Evolutionary conservation across 352 stramenopile species (phyloP).

Genomic region (Pythium aphanidermatum): DNA sequence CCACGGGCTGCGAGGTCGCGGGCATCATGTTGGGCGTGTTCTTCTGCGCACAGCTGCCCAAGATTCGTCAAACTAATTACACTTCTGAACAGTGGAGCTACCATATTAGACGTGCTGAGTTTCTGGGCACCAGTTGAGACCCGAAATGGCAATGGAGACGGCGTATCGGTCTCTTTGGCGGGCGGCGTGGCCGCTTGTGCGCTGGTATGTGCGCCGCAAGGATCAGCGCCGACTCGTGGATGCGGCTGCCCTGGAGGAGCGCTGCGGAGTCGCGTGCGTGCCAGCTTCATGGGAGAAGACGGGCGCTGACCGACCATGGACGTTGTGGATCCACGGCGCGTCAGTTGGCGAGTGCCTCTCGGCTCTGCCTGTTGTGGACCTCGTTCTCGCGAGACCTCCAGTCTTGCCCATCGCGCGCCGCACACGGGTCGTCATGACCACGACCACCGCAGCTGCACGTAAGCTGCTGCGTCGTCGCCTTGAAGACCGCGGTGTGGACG

Average conservation of each 20-base stretch:
- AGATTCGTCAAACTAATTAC: no score
- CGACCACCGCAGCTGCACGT: slow-evolving; percentile 57
- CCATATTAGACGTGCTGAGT: no score
- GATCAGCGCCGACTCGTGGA: slow-evolving; percentile 35
- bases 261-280: slow-evolving; percentile 30
- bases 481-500: slow-evolving; percentile 18
- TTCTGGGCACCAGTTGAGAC: background rate
- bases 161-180: slow-evolving; percentile 53
- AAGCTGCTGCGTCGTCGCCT: slow-evolving; percentile 30
- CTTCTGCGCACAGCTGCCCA: no score
- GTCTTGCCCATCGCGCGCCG: slow-evolving; percentile 7
- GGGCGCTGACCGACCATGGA: background rate
- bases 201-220: slow-evolving; percentile 48
- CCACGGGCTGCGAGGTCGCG: no score
- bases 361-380: slow-evolving; percentile 51
- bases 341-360: slow-evolving; percentile 73
- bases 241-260: slow-evolving; percentile 30
- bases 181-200: slow-evolving; percentile 39
- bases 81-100: no score
- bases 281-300: slow-evolving; percentile 5
- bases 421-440: slow-evolving; percentile 48
- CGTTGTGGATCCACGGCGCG: slow-evolving; percentile 62
- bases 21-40: no score
- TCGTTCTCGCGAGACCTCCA: slow-evolving; percentile 29
- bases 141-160: slow-evolving; percentile 2